Evolutionary conservation across 2,329 filamentous ascomycete genomes (phyloP).

Genomic region (Microsporum canis): DNA sequence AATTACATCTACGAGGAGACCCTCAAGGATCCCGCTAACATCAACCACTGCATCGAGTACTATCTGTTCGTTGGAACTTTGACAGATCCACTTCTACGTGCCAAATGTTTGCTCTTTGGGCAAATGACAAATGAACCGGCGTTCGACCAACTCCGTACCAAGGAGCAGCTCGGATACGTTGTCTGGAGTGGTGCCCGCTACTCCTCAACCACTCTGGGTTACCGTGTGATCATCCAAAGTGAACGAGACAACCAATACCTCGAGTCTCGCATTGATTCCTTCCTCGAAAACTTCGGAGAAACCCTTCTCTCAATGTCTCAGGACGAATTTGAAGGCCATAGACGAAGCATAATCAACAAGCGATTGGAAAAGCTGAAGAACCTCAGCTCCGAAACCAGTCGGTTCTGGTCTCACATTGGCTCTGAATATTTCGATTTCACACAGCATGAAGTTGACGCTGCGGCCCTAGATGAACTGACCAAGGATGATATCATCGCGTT

Average conservation of each 20-base stretch:
- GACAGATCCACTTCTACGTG: slow-evolving; percentile 56
- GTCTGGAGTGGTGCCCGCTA: slow-evolving; percentile 71
- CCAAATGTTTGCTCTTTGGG: slow-evolving; percentile 68
- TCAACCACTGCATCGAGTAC: slow-evolving; percentile 78
- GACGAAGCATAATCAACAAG: slow-evolving; percentile 77
- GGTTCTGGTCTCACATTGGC: slow-evolving; percentile 76
- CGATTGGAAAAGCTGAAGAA: slow-evolving; percentile 88
- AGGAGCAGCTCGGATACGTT: slow-evolving; percentile 94
- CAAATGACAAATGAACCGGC: slow-evolving; percentile 89
- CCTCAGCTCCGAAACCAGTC: slow-evolving; percentile 66
- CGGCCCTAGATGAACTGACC: slow-evolving; percentile 58
- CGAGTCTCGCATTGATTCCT: slow-evolving; percentile 76
- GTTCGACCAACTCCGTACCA: slow-evolving; percentile 89
- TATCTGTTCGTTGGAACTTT: slow-evolving; percentile 60
- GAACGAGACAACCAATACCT: slow-evolving; percentile 75
- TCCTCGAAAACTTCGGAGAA: slow-evolving; percentile 57
- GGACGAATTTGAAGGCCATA: slow-evolving; percentile 78
- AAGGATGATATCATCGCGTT: slow-evolving; percentile 73
- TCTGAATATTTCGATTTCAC: slow-evolving; percentile 85
- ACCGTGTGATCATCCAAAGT: slow-evolving; percentile 85
- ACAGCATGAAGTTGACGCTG: slow-evolving; percentile 67
- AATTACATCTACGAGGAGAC: slow-evolving; percentile 75
- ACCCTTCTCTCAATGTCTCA: slow-evolving; percentile 65
- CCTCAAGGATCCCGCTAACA: slow-evolving; percentile 74
- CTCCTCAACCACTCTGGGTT: slow-evolving; percentile 67